Base-by-base conservation (phyloP, 2,329 filamentous ascomycete genomes). In the Fusarium sp. region DNA sequence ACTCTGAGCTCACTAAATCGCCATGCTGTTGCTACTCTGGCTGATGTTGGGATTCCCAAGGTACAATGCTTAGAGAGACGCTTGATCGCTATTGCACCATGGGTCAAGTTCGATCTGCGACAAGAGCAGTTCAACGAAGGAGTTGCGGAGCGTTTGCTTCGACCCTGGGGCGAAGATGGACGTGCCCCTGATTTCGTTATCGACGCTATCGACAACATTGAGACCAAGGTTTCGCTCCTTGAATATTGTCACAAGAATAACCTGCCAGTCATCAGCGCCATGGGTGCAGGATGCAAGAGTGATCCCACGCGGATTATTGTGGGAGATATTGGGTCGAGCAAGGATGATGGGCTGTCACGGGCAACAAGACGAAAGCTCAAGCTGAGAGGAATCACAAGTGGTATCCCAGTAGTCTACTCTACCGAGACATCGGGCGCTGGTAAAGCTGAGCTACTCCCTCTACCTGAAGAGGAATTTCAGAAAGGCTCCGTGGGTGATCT, bases 191-290 rank as follows among this genome's bases (percentile, higher is more conserved):
- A 95, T 72, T 99, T 90, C 74, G 89, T 99, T n/a, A 88, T 99
- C 35, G 96, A 99, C 79, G 96, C 95, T 21, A 99, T 99, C 70
- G 96, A 99, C 79, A 98, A 99, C 76, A 98, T 99, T 66, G 93
- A 97, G 50, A 97, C 93, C 53, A 99, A 99, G 81, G 95, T 99
- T 5, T 91, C 90, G 18, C 82, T 99, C 54, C 84, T 99, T 39
- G 90, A 93, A 73, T 97, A 96, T 80, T 99, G 96, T 80, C 85
- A 94, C 76, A 87, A 89, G 63, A 86, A 93, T 75, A 83, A 85
- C 3, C 82, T 98, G 25, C 90, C 89, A 1, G 93, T 99, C 27
- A 94, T 99, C 65, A 96, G 93, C 17, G 92, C 93, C 31, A 98
- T 98, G 94, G 96, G 96, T 1, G 96, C 96, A 1, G 96, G 94